These are phyloP conservation scores for Colletotrichum sp. DNA, from an alignment of 2,329 filamentous ascomycete species.

Conservation along the genomic window DNA sequence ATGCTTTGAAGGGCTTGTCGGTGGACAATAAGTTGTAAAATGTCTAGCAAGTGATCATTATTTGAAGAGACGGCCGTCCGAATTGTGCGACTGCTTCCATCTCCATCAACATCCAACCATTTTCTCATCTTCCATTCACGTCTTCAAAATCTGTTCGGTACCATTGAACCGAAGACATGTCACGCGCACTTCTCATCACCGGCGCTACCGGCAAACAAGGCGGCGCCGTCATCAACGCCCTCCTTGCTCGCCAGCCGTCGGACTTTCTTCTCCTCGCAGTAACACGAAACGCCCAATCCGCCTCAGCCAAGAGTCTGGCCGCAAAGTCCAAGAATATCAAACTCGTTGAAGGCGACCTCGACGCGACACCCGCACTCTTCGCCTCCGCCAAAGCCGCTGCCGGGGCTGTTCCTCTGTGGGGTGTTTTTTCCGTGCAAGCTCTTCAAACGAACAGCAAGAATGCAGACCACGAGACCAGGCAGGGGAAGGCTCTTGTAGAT, in stretches of 20 bases:
- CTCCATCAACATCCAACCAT: neutral
- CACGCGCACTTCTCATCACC: conserved; percentile 28
- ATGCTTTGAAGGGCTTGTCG: neutral
- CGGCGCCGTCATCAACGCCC: conserved; percentile 32
- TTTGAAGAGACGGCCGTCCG: neutral
- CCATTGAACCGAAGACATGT: neutral
- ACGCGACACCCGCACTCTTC: conserved; percentile 53
- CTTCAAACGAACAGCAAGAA: neutral
- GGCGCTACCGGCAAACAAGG: conserved; percentile 45
- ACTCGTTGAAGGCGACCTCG: conserved; percentile 51
- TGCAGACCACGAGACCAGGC: conserved; percentile 28
- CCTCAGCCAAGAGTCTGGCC: conserved; percentile 45
- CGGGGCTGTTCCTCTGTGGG: conserved; percentile 43
- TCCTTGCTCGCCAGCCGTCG: conserved; percentile 24
- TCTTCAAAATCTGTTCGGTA: neutral
- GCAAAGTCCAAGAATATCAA: conserved; percentile 30
- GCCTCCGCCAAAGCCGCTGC: neutral
- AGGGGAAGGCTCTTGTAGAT: conserved; percentile 60
- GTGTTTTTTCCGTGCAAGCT: conserved; percentile 55
- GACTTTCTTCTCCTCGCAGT: conserved; percentile 51
- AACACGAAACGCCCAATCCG: conserved; percentile 52
- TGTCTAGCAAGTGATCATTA: neutral
- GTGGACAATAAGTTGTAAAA: neutral
- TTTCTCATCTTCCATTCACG: neutral
- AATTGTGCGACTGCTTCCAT: neutral